Percentiles rank a stretch among this genome's conserved stretches.
phyloP scores from a whole-genome alignment of 2,329 filamentous ascomycete genomes.

The Graphilbum fragrans region DNA sequence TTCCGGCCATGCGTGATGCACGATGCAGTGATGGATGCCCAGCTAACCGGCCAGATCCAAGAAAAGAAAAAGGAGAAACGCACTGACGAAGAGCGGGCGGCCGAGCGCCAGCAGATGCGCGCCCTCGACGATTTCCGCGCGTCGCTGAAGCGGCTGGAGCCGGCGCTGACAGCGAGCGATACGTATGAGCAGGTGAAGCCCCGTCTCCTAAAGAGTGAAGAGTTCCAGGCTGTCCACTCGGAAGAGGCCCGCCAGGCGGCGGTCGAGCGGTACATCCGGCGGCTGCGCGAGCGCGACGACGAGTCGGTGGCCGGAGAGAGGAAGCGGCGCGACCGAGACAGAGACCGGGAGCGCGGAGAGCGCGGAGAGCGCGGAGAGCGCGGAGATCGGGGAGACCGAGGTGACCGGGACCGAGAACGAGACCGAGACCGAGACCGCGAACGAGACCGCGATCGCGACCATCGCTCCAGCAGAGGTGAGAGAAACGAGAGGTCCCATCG shows the following conservation, averaged over 20 bases:
- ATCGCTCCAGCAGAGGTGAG: conserved; percentile 7
- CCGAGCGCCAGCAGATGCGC: conserved; percentile 75
- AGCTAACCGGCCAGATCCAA: conserved; percentile 43
- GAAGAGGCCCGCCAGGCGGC: conserved; percentile 74
- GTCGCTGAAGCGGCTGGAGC: conserved; percentile 80
- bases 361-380: conserved; percentile 24
- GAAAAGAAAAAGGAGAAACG: conserved; percentile 81
- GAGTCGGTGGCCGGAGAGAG: conserved; percentile 48
- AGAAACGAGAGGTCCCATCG: conserved; percentile 46
- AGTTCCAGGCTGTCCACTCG: conserved; percentile 70
- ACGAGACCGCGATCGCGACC: conserved; percentile 22
- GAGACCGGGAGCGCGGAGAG: conserved; percentile 20
- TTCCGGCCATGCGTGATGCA: too few species aligned
- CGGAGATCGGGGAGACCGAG: conserved; percentile 15
- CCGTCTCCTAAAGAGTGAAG: conserved; percentile 67
- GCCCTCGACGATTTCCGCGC: conserved; percentile 76
- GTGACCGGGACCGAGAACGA: conserved; percentile 19
- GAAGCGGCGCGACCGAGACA: conserved; percentile 33
- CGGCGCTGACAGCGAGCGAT: conserved; percentile 64
- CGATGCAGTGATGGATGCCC: too few species aligned
- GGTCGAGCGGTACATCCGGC: conserved; percentile 85
- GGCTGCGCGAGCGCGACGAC: conserved; percentile 83
- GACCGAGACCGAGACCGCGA: conserved; percentile 22
- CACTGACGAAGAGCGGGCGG: conserved; percentile 72
- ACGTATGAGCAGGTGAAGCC: conserved; percentile 80